Base-by-base conservation (phyloP, 2,329 filamentous ascomycete species). In the Stachybotrys elegans region DNA sequence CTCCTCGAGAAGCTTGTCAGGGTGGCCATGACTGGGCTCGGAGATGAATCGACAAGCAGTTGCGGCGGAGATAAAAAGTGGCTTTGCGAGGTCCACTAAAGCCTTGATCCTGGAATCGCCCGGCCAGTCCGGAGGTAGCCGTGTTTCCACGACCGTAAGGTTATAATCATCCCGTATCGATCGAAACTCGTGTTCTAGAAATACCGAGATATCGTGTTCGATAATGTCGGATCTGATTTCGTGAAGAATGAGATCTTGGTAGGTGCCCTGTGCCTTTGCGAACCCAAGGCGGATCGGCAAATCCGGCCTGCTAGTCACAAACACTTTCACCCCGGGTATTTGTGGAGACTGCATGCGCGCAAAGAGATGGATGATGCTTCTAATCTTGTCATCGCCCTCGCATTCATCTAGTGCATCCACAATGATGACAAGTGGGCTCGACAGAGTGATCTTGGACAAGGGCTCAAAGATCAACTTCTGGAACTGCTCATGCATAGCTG, bases 231-330 rank as follows among this genome's bases (percentile, higher is more conserved):
- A 12, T 0, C 53, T 46, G 23, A 69, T 56, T n/a, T 66, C 48
- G 32, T 72, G 63, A 12, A 72, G 62, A 8, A 60, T 49, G 2
- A 70, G 22, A 35, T 55, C 22, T 13, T 50, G 34, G 35, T 54
- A 45, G 1, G 14, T 35, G 20, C 52, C 55, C 5, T 50, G 21
- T 21, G 63, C 54, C 8, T 48, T n/a, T 1, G 42, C 40, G 39
- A 72, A 71, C 1, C 58, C 58, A 22, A 60, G 46, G 1, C 60
- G 59, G 42, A 68, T 59, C 3, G 57, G 57, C 6, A 63, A 45
- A 37, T 71, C 63, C 0, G 68, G 68, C 31, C 69, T 57, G 46
- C 67, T 72, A 0, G 68, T 71, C 4, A 71, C 22, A 39, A 71
- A 68, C 3, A 65, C 43, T 40, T 55, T 60, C 21, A 68, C 20